Evolutionary conservation across 2,329 filamentous ascomycete genomes (phyloP), one percentile per base, ranked within the genome.

Genomic region (Tympanopsis confertula): DNA sequence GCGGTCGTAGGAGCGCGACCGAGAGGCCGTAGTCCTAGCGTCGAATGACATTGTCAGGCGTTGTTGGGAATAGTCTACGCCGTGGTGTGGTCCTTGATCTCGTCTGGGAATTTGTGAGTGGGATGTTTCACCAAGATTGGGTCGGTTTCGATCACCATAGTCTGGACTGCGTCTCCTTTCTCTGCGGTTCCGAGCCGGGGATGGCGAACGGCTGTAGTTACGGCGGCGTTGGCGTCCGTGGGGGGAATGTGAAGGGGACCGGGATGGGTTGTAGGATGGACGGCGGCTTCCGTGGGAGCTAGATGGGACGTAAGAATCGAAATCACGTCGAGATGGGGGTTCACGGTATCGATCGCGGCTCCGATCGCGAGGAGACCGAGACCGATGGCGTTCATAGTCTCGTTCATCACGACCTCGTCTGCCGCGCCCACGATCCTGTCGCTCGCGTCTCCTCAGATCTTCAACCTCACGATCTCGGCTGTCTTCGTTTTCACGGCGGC

Each of bases 401-500:
- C 71, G 62, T 42, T 74, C 67, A 28, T 69, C 66, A 20, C 62
- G 59, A 38, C 68, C 62, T 19, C 67, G 65, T 29, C 66, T 65
- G 42, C 70, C 63, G 38, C 60, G 62, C 35, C 65, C 61, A 44
- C 70, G 62, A 35, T 71, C 68, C 42, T 68, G 63, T 35, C 70
- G 68, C 38, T 84, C 79, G 40, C 71, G 69, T 40, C 82, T 77
- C 52, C 84, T 74, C 38, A 86, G 64, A 29, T 70, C 69, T 44
- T 81, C 72, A 30, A 86, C 50, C 38, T 86, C 80, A 43, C 77
- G 76, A 42, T 91, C 84, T 40, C 83, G 78, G 36, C 74, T 69
- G 47, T 78, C 72, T 41, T 83, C 72, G 39, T 81, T 74, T 51
- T 89, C 82, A 45, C 80, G 78, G 48, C 79, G 75, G 38, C 71